Evolutionary conservation across 2,329 filamentous ascomycete species (phyloP).

Genomic region (Fusarium coicis): DNA sequence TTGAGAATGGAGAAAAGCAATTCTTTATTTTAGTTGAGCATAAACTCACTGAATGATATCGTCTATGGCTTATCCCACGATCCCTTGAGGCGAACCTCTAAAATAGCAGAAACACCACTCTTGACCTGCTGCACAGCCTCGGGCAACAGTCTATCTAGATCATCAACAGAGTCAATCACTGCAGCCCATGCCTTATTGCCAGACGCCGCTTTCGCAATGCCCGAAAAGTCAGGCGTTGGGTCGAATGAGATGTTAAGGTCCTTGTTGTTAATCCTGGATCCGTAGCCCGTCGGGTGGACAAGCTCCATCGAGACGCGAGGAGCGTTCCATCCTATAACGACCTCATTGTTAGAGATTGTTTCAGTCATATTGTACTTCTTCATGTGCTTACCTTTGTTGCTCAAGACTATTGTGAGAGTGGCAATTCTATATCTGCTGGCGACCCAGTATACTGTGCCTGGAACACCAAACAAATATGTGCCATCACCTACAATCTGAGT

Average conservation of each 20-base stretch:
- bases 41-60: not conserved
- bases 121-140: conserved; percentile 3
- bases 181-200: conserved; percentile 49
- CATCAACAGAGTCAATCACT: not conserved
- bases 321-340: conserved; percentile 60
- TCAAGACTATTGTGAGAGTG: conserved; percentile 61
- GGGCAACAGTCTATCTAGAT: not conserved
- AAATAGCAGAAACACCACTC: not conserved
- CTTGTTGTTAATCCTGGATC: conserved; percentile 63
- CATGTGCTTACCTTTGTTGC: conserved; percentile 54
- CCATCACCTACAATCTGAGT: conserved; percentile 62
- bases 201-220: conserved; percentile 67
- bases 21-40: not conserved
- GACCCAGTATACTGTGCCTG: conserved; percentile 62
- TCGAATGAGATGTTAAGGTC: conserved; percentile 70
- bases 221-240: conserved; percentile 67
- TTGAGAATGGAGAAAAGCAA: fast-evolving
- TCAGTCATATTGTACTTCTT: fast-evolving
- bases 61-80: not conserved
- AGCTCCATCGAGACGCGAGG: conserved; percentile 64
- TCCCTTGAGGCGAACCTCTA: not conserved
- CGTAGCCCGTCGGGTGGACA: conserved; percentile 66
- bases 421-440: conserved; percentile 58
- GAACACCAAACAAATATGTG: conserved; percentile 60
- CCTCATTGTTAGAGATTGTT: not conserved